A percentile compares a stretch with the other conserved stretches of the same genome.
phyloP scores from a whole-genome alignment of 2,329 filamentous ascomycete genomes.

The Dactylellina sp. region DNA sequence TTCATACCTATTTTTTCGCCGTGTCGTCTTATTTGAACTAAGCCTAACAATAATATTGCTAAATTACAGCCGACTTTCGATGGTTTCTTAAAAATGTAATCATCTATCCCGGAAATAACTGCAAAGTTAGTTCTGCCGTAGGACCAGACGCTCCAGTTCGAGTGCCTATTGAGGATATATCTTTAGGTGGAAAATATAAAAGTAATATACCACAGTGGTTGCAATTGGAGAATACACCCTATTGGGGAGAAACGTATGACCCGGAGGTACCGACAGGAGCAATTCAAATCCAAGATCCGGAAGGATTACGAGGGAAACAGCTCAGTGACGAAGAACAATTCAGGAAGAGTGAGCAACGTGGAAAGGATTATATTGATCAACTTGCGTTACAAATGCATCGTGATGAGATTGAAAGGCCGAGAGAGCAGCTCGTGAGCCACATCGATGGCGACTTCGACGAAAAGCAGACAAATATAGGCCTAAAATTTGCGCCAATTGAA shows the following conservation, averaged over 20 bases:
- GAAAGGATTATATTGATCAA: conserved; percentile 12
- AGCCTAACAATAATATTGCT: not conserved
- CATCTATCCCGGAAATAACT: conserved; percentile 12
- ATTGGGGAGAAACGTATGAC: conserved; percentile 18
- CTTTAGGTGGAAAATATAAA: not conserved
- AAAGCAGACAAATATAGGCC: not conserved
- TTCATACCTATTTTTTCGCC: not conserved
- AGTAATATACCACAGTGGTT: conserved; percentile 12
- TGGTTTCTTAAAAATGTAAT: conserved; percentile 25
- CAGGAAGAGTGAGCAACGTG: not conserved
- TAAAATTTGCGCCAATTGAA: too few relatives aligned
- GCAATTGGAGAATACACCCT: conserved; percentile 13
- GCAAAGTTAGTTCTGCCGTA: not conserved
- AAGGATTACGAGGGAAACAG: not conserved
- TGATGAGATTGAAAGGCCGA: not conserved
- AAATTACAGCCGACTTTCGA: conserved; percentile 20
- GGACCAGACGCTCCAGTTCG: conserved; percentile 7
- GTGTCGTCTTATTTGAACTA: not conserved
- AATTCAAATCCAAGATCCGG: conserved; percentile 13
- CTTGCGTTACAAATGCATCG: conserved; percentile 1
- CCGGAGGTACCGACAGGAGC: conserved; percentile 11
- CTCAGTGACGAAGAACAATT: conserved; percentile 4
- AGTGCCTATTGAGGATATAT: conserved; percentile 28
- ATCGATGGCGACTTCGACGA: not conserved
- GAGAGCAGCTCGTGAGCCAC: not conserved